These are phyloP conservation scores for Lactarius quietus DNA, from an alignment of 768 basidiomycete species.

Conservation along the genomic window DNA sequence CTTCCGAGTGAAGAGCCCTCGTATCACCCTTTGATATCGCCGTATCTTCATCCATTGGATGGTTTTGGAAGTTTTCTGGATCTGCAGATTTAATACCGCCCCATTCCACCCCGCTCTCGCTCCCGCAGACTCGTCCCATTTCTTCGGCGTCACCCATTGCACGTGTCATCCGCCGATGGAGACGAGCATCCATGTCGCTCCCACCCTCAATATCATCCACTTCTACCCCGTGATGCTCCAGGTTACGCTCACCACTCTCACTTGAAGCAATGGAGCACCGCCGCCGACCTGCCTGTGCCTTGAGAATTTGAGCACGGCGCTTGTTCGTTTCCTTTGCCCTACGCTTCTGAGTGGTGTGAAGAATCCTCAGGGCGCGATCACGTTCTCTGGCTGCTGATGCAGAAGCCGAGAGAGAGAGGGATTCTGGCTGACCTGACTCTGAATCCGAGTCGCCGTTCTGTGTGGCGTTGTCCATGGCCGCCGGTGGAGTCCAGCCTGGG, in stretches of 20 bases:
- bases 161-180: conserved; percentile 22
- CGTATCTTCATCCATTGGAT: background rate
- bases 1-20: background rate
- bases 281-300: conserved; percentile 19
- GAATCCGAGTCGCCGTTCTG: conserved; percentile 16
- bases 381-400: conserved; percentile 17
- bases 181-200: conserved; percentile 8
- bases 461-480: background rate
- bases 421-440: conserved; percentile 23
- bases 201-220: conserved; percentile 9
- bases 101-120: conserved; percentile 19
- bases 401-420: conserved; percentile 21
- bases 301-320: conserved; percentile 21
- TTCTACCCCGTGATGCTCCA: conserved; percentile 11
- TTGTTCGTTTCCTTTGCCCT: conserved; percentile 22
- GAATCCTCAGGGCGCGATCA: conserved; percentile 13
- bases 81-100: conserved; percentile 6
- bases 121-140: background rate
- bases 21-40: conserved; percentile 11
- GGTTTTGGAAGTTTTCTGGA: background rate
- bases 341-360: conserved; percentile 15
- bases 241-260: conserved; percentile 7
- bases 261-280: conserved; percentile 4
- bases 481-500: background rate
- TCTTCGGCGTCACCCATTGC: conserved; percentile 26